These are phyloP conservation scores for Skeletonema costatum DNA, from an alignment of 108 stramenopile genomes.

Conservation along the genomic window DNA sequence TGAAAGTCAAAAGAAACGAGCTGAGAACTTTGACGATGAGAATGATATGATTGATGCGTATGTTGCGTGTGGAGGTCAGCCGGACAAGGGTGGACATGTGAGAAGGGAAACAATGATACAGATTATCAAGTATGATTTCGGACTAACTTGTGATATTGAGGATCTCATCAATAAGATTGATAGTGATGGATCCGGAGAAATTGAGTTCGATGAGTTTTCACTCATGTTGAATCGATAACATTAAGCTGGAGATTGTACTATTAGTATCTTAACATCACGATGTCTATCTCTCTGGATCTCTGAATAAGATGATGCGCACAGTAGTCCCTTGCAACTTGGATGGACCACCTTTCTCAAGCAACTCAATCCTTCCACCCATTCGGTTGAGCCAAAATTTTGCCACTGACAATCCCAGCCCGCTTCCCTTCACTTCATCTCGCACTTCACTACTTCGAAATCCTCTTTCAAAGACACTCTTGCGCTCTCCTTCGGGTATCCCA, in stretches of 20 bases:
- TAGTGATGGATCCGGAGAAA: slow-evolving; percentile 79
- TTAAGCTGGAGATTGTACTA: background rate
- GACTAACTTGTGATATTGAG: slow-evolving; percentile 86
- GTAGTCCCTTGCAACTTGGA: slow-evolving; percentile 36
- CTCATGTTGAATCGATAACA: slow-evolving; percentile 55
- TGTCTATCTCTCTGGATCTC: slow-evolving; percentile 15
- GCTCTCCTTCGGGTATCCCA: slow-evolving; percentile 66
- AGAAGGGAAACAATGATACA: slow-evolving; percentile 75
- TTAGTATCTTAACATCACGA: no score
- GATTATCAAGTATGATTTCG: slow-evolving; percentile 87
- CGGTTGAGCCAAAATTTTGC: slow-evolving; percentile 50
- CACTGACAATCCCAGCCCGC: slow-evolving; percentile 79
- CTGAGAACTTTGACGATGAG: slow-evolving; percentile 82
- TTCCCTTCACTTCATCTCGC: slow-evolving; percentile 46
- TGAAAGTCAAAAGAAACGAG: slow-evolving; percentile 87
- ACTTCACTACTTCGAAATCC: slow-evolving; percentile 65
- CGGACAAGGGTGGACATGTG: slow-evolving; percentile 68
- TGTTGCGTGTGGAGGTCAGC: slow-evolving; percentile 85
- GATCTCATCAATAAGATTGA: slow-evolving; percentile 83
- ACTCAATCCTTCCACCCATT: slow-evolving; percentile 74
- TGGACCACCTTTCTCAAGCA: slow-evolving; percentile 47
- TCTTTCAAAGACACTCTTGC: slow-evolving; percentile 70
- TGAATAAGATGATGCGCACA: slow-evolving; percentile 41
- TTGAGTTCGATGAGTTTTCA: slow-evolving; percentile 88
- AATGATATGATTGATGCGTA: slow-evolving; percentile 93